Evolutionary conservation across 2,329 filamentous ascomycete genomes (phyloP).

Genomic region (Alternaria gansuensis): DNA sequence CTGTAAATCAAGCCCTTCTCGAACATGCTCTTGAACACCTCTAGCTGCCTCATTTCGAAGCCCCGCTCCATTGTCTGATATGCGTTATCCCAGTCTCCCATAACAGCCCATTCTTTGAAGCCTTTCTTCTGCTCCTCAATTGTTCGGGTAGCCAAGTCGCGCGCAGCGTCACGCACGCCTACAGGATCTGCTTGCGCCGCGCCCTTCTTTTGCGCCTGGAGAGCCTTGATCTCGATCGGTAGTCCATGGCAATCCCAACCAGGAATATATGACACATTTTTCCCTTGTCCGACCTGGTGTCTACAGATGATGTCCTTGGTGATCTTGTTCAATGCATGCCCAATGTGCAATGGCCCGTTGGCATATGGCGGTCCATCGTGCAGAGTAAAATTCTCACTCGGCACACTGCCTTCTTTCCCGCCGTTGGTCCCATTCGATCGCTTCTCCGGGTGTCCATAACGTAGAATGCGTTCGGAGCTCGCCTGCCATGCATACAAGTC

Average conservation of each 20-base stretch:
- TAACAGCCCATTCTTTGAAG: conserved; percentile 77
- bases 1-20: conserved; percentile 75
- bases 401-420: background rate
- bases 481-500: conserved; percentile 90
- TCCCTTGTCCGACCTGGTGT: conserved; percentile 79
- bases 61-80: conserved; percentile 82
- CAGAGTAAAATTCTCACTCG: conserved; percentile 72
- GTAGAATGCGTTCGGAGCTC: conserved; percentile 55
- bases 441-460: conserved; percentile 34
- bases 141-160: conserved; percentile 72
- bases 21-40: conserved; percentile 78
- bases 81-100: conserved; percentile 79
- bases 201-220: conserved; percentile 65
- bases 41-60: conserved; percentile 78
- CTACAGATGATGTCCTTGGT: conserved; percentile 93
- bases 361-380: conserved; percentile 98
- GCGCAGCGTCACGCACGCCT: conserved; percentile 70
- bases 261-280: conserved; percentile 80
- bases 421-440: background rate
- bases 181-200: conserved; percentile 54
- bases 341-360: conserved; percentile 89
- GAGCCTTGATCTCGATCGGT: conserved; percentile 94
- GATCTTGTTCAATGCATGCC: conserved; percentile 96
- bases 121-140: conserved; percentile 76
- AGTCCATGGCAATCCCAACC: conserved; percentile 99